A percentile compares a stretch with the other conserved stretches of the same genome.
phyloP scores from a whole-genome alignment of 345 rosid species.

The Aquilaria malaccensis region DNA sequence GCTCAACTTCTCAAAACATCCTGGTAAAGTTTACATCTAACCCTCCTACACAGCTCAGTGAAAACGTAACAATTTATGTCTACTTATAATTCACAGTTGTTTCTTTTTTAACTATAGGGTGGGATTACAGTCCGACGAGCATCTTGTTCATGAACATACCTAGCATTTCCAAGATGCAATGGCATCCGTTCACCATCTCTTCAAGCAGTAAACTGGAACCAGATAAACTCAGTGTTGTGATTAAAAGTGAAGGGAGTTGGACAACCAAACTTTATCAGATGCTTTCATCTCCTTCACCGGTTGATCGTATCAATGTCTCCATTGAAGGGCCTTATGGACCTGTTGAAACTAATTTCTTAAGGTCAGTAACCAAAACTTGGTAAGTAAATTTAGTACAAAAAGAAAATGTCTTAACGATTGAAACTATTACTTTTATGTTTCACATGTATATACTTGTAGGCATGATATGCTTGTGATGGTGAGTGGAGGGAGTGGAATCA shows the following conservation, averaged over 20 bases:
- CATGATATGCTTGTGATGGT: constrained; percentile 69
- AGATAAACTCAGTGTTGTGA: constrained; percentile 54
- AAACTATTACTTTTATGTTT: neutral
- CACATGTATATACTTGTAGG: constrained; percentile 23
- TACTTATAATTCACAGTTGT: neutral
- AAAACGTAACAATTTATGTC: too few relatives aligned
- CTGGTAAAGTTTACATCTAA: constrained; percentile 22
- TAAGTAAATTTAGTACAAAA: too few relatives aligned
- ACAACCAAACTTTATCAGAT: constrained; percentile 52
- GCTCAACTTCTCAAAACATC: constrained; percentile 62
- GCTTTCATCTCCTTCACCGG: constrained; percentile 49
- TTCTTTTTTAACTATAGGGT: constrained; percentile 23
- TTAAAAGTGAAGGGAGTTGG: constrained; percentile 81
- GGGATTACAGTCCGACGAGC: constrained; percentile 66
- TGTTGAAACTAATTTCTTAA: constrained; percentile 56
- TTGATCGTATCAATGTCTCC: constrained; percentile 46
- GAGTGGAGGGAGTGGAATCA: constrained; percentile 91
- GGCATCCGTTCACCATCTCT: constrained; percentile 88
- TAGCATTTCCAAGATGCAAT: constrained; percentile 63
- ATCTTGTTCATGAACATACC: constrained; percentile 69
- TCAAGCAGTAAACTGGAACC: constrained; percentile 66
- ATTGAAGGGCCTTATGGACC: constrained; percentile 96
- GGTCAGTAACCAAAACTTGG: constrained; percentile 20
- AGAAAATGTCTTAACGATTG: neutral
- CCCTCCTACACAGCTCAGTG: too few relatives aligned